Percentiles rank a stretch among this genome's conserved stretches.
These are phyloP conservation scores for Theobroma cacao DNA, from an alignment of 345 rosid genomes.

Conservation along the genomic window DNA sequence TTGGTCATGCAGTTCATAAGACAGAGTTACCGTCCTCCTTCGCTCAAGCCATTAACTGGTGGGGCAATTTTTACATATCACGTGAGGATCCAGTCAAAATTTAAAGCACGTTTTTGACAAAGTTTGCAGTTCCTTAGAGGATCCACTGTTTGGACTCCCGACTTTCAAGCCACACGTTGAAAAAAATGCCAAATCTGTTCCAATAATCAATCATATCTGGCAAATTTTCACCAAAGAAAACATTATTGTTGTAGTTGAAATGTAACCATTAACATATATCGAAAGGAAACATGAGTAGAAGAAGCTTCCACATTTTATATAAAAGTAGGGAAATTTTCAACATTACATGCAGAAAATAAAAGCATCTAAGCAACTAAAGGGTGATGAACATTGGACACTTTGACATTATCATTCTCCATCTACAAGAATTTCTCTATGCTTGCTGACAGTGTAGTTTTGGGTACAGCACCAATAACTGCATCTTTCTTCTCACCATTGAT, in stretches of 20 bases:
- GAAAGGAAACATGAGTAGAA: neutral
- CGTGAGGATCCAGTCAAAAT: neutral
- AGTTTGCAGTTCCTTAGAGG: neutral
- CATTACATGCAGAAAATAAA: neutral
- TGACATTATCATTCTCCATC: neutral
- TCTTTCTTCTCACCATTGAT: slow-evolving; percentile 56
- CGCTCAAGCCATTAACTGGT: neutral
- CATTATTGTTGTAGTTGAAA: neutral
- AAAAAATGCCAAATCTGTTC: neutral
- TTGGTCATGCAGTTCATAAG: no score
- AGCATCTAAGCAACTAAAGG: neutral
- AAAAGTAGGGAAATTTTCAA: neutral
- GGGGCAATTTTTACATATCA: neutral
- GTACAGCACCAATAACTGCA: slow-evolving; percentile 48
- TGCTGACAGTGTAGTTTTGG: slow-evolving; percentile 38
- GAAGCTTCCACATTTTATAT: neutral
- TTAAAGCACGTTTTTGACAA: neutral
- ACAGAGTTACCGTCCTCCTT: no score
- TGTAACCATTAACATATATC: no score
- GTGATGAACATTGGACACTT: neutral
- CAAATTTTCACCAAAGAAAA: neutral
- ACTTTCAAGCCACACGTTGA: neutral
- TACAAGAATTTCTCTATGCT: slow-evolving; percentile 51
- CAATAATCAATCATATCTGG: neutral
- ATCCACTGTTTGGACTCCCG: neutral